A percentile compares a stretch with the other conserved stretches of the same genome.
Evolutionary conservation across 768 basidiomycete species (phyloP).

Genomic region (Tricholomella constricta): DNA sequence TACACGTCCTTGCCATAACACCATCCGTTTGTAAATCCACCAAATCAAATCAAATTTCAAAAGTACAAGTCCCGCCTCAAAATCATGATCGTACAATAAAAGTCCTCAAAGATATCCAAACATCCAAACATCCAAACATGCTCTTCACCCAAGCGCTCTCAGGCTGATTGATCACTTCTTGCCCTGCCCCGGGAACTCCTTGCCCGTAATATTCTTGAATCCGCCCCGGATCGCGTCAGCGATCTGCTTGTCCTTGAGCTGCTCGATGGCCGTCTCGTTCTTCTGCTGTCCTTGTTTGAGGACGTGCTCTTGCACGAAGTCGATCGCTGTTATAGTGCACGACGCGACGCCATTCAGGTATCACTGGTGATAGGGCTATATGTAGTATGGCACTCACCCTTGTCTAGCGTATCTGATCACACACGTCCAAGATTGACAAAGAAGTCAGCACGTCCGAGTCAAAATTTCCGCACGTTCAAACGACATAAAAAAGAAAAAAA

Average conservation of each 20-base stretch:
- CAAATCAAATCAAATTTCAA: too few species aligned
- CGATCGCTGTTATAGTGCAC: too few species aligned
- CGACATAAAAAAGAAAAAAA: not conserved
- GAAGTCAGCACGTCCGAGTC: too few species aligned
- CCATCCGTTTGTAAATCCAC: too few species aligned
- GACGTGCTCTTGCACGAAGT: constrained; percentile 44
- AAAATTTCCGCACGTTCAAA: too few species aligned
- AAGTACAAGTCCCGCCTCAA: too few species aligned
- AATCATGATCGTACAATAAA: too few species aligned
- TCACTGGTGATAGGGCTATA: not conserved
- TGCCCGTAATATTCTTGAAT: constrained; percentile 34
- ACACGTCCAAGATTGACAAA: not conserved
- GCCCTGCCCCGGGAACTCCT: constrained; percentile 25
- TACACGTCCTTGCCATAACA: too few species aligned
- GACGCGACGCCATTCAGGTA: not conserved
- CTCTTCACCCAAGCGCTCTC: too few species aligned
- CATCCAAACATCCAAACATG: too few species aligned
- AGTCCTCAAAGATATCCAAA: too few species aligned
- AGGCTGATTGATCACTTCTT: too few species aligned
- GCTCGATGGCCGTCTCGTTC: constrained; percentile 40
- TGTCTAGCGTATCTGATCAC: constrained; percentile 24
- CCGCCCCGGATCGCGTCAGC: constrained; percentile 31
- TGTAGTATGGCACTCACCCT: constrained; percentile 23
- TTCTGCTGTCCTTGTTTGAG: constrained; percentile 37
- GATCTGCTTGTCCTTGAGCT: constrained; percentile 43